A percentile compares a stretch with the other conserved stretches of the same genome.
phyloP scores from a whole-genome alignment of 1,139 yeast species.

The Pichia sp. region DNA sequence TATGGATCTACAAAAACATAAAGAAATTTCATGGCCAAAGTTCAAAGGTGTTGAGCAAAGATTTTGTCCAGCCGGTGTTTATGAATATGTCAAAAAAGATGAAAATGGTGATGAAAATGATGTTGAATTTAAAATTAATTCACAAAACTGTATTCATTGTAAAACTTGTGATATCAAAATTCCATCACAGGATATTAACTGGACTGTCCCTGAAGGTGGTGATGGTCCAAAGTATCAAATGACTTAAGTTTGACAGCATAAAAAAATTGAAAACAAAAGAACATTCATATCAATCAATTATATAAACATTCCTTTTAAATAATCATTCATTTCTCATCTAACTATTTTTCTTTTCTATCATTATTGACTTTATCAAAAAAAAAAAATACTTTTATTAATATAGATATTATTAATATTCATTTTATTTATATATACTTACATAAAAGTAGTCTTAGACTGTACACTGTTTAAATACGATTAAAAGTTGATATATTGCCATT shows the following conservation, averaged over 20 bases:
- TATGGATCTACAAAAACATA: constrained; percentile 64
- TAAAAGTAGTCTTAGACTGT: background rate
- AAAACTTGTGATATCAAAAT: constrained; percentile 97
- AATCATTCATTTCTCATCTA: too few species aligned
- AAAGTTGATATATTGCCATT: constrained; percentile 11
- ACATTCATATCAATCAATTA: background rate
- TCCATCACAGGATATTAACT: constrained; percentile 86
- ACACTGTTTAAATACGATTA: background rate
- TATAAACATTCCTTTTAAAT: too few species aligned
- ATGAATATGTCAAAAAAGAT: constrained; percentile 67
- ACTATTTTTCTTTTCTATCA: too few species aligned
- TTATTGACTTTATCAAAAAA: too few species aligned
- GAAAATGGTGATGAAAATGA: constrained; percentile 36
- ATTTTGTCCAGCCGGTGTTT: constrained; percentile 98
- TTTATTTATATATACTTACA: too few species aligned
- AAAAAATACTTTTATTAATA: background rate
- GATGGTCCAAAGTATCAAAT: constrained; percentile 93
- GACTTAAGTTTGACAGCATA: constrained; percentile 39
- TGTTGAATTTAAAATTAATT: constrained; percentile 82
- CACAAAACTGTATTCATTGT: constrained; percentile 96
- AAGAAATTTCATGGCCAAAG: constrained; percentile 60
- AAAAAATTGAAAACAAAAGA: background rate
- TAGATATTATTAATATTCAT: too few species aligned
- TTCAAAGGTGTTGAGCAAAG: constrained; percentile 83
- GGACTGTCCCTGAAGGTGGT: constrained; percentile 98